Conservation (phyloP, 129 eudicot genomes). For the Artemisia tridentata region DNA sequence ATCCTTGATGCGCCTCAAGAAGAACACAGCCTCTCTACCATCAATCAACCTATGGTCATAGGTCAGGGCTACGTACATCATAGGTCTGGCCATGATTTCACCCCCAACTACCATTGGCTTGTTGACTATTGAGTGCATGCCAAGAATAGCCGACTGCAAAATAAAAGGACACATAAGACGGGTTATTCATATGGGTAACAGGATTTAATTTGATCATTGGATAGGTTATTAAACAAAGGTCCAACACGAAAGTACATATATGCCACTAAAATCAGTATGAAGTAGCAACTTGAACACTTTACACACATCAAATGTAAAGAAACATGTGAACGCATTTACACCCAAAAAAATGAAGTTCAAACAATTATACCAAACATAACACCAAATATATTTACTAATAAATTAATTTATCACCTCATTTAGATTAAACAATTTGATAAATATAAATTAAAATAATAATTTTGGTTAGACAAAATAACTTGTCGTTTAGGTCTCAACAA, state of each 20-base stretch:
- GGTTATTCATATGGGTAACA: background rate
- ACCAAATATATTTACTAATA: no score
- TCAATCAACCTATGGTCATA: slow-evolving; percentile 75
- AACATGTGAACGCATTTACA: no score
- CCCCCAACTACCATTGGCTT: slow-evolving; percentile 76
- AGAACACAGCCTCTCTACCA: slow-evolving; percentile 81
- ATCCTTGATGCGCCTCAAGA: slow-evolving; percentile 73
- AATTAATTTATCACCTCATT: no score
- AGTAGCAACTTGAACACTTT: no score
- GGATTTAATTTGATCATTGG: background rate
- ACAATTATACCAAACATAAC: no score
- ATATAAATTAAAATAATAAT: no score
- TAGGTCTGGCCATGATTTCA: slow-evolving; percentile 50
- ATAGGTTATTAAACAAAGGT: background rate
- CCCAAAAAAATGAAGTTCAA: no score
- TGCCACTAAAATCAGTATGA: slow-evolving; percentile 1
- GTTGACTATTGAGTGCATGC: slow-evolving; percentile 74
- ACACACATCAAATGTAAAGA: no score
- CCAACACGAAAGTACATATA: background rate
- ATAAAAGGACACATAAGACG: background rate
- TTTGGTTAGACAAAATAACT: no score
- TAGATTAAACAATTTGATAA: no score
- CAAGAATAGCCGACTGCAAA: slow-evolving; percentile 68
- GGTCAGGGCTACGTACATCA: slow-evolving; percentile 72
- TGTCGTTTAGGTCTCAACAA: no score